Evolutionary conservation across 2,329 filamentous ascomycete genomes (phyloP).

Genomic region (Microdochium trichocladiopsis): DNA sequence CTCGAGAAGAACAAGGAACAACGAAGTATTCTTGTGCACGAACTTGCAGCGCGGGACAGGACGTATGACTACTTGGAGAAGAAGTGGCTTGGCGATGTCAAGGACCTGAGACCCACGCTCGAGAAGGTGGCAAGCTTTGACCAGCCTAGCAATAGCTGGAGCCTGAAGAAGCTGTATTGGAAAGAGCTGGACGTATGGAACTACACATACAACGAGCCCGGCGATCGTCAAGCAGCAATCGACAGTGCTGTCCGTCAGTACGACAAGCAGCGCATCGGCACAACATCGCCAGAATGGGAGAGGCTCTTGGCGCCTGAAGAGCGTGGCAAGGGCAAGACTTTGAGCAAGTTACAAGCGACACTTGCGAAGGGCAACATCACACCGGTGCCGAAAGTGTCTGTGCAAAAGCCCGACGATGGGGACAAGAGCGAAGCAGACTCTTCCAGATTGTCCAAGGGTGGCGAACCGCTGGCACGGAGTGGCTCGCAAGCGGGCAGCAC

Average conservation of each 20-base stretch:
- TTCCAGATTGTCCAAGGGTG: constrained; percentile 21
- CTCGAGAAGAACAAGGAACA: constrained; percentile 47
- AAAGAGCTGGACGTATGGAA: constrained; percentile 59
- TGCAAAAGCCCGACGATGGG: constrained; percentile 43
- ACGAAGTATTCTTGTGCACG: constrained; percentile 49
- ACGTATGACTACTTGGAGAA: constrained; percentile 39
- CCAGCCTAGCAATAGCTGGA: constrained; percentile 41
- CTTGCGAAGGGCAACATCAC: constrained; percentile 45
- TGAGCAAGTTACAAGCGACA: constrained; percentile 55
- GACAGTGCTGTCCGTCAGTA: constrained; percentile 54
- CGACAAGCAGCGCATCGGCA: constrained; percentile 50
- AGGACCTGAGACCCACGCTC: constrained; percentile 47
- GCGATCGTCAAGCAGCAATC: constrained; percentile 52
- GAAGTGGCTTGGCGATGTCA: constrained; percentile 42
- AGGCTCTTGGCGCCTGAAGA: constrained; percentile 50
- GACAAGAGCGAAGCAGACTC: constrained; percentile 31
- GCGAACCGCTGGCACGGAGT: constrained; percentile 40
- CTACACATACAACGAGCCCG: constrained; percentile 46
- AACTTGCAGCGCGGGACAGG: constrained; percentile 48
- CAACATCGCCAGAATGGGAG: constrained; percentile 54
- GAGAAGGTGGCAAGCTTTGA: constrained; percentile 52
- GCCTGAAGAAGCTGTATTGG: constrained; percentile 49
- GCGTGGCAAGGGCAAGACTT: constrained; percentile 50
- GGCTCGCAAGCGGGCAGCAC: constrained; percentile 40
- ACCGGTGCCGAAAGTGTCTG: constrained; percentile 40